A percentile compares a stretch with the other conserved stretches of the same genome.
Evolutionary conservation across 192 early-diverging fungal species (phyloP).

Genomic region (Kickxella alabastrina): DNA sequence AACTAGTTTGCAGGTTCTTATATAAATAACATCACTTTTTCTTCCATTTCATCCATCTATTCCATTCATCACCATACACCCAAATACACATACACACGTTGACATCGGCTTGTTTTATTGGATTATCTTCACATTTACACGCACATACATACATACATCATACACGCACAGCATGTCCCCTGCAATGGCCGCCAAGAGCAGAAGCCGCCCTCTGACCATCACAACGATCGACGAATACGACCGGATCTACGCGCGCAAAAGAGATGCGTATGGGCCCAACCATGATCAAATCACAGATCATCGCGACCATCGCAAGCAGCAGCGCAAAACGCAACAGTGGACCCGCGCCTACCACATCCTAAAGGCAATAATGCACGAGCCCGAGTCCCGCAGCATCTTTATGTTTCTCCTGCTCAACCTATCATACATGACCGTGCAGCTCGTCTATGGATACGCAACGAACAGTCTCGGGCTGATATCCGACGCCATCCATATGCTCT

Average conservation of each 20-base stretch:
- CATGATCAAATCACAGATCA: constrained; percentile 3
- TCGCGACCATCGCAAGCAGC: too few relatives aligned
- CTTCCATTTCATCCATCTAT: too few relatives aligned
- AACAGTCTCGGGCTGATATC: constrained; percentile 88
- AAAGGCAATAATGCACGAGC: constrained; percentile 26
- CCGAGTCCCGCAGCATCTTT: constrained; percentile 86
- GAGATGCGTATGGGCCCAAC: background rate
- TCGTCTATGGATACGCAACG: constrained; percentile 72
- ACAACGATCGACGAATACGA: constrained; percentile 46
- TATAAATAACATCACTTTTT: too few relatives aligned
- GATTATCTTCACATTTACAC: too few relatives aligned
- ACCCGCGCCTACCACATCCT: constrained; percentile 9
- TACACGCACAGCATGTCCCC: constrained; percentile 14
- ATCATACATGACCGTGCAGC: constrained; percentile 88
- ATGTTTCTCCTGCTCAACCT: constrained; percentile 91
- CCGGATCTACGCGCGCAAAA: constrained; percentile 9
- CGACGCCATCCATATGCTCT: constrained; percentile 98
- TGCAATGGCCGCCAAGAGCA: constrained; percentile 4
- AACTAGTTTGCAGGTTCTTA: too few relatives aligned
- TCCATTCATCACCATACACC: too few relatives aligned
- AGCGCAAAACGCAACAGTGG: constrained; percentile 6
- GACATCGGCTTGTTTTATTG: too few relatives aligned
- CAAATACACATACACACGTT: too few relatives aligned
- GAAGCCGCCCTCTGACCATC: constrained; percentile 18
- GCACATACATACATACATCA: too few relatives aligned